Conservation (phyloP, 164 flowering plant genomes). For the Aristolochia fimbriata region DNA sequence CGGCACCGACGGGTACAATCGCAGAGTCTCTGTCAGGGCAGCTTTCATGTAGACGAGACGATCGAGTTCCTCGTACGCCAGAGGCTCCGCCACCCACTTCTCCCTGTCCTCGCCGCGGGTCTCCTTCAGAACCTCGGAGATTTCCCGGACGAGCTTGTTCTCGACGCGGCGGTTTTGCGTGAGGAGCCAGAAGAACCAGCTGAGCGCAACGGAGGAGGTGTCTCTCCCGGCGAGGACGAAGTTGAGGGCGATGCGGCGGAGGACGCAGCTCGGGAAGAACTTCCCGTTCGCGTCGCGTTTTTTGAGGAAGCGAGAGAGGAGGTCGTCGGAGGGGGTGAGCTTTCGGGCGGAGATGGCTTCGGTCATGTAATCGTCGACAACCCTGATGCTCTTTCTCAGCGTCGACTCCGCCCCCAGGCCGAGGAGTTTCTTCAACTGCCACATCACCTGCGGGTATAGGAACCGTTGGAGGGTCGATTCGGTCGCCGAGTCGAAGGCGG, state of each 20-base stretch:
- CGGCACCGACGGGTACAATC: conserved; percentile 87
- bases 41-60: conserved; percentile 66
- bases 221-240: conserved; percentile 90
- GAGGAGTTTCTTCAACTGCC: conserved; percentile 53
- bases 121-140: conserved; percentile 36
- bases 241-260: conserved; percentile 69
- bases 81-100: conserved; percentile 58
- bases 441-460: conserved; percentile 56
- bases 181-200: conserved; percentile 85
- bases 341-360: conserved; percentile 49
- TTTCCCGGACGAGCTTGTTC: conserved; percentile 41
- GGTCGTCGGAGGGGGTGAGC: conserved; percentile 56
- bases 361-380: conserved; percentile 57
- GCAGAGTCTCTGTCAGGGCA: conserved; percentile 68
- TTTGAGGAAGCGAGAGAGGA: conserved; percentile 69
- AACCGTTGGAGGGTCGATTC: conserved; percentile 69
- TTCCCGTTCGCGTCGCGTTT: conserved; percentile 52
- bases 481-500: conserved; percentile 78
- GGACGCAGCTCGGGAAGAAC: conserved; percentile 33
- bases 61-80: conserved; percentile 74
- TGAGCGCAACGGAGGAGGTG: conserved; percentile 87
- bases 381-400: conserved; percentile 35
- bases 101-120: conserved; percentile 50
- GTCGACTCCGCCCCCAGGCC: conserved; percentile 41
- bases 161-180: conserved; percentile 57